phyloP scores from a whole-genome alignment of 805 yeast species.

The Grigorovia yakushimaensis region DNA sequence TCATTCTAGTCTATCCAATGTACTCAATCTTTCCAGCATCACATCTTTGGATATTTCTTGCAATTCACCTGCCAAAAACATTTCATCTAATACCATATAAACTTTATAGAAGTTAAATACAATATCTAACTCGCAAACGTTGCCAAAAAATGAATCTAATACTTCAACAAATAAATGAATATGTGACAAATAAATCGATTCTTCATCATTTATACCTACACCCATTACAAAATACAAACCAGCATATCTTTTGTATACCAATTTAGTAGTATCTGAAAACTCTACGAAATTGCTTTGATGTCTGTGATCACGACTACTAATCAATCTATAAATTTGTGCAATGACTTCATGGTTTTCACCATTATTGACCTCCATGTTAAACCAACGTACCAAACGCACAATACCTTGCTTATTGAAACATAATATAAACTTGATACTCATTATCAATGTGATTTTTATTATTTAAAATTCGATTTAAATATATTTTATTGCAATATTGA shows the following conservation, averaged over 20 bases:
- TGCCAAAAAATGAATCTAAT: constrained; percentile 74
- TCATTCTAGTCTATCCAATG: constrained; percentile 49
- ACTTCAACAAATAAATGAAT: constrained; percentile 85
- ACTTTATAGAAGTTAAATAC: constrained; percentile 86
- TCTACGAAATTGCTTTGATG: constrained; percentile 77
- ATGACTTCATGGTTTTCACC: constrained; percentile 25
- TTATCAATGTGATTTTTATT: constrained; percentile 21
- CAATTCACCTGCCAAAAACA: constrained; percentile 83
- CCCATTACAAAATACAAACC: constrained; percentile 85
- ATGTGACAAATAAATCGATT: constrained; percentile 70
- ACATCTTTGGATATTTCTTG: constrained; percentile 71
- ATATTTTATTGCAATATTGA: background rate
- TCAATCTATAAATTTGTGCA: constrained; percentile 58
- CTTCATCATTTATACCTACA: constrained; percentile 72
- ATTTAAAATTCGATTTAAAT: background rate
- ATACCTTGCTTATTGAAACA: constrained; percentile 93
- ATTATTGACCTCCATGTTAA: constrained; percentile 15
- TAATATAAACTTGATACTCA: constrained; percentile 73
- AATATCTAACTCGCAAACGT: constrained; percentile 87
- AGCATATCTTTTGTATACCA: constrained; percentile 84
- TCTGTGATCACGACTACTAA: constrained; percentile 75
- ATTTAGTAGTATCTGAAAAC: constrained; percentile 47
- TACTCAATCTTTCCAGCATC: constrained; percentile 53
- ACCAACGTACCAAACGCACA: constrained; percentile 80
- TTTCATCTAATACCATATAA: constrained; percentile 74